phyloP scores from a whole-genome alignment of 139 green algal species.

The Tetradesmus lagerheimii region DNA sequence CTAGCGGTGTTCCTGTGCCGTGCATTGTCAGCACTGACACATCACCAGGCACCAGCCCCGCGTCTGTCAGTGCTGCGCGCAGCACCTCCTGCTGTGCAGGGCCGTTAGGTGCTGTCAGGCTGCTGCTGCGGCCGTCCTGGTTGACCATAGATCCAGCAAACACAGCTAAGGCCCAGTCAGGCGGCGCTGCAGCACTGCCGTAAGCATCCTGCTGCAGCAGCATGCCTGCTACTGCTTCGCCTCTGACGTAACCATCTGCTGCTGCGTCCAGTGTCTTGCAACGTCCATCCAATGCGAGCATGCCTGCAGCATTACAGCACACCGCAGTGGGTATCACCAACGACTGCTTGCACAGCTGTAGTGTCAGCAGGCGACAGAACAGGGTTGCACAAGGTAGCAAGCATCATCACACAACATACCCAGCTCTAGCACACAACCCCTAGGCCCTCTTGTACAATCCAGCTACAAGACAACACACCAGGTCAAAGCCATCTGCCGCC shows the following conservation, averaged over 20 bases:
- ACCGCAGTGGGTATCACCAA: slow-evolving; percentile 56
- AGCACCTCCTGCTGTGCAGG: slow-evolving; percentile 89
- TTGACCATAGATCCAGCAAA: slow-evolving; percentile 81
- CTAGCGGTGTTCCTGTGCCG: slow-evolving; percentile 74
- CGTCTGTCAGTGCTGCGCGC: slow-evolving; percentile 60
- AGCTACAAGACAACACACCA: background rate
- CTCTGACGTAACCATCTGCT: slow-evolving; percentile 87
- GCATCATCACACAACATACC: background rate
- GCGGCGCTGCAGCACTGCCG: background rate
- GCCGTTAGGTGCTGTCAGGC: slow-evolving; percentile 90
- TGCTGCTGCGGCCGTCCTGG: slow-evolving; percentile 91
- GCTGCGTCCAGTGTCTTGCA: slow-evolving; percentile 88
- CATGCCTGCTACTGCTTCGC: slow-evolving; percentile 70
- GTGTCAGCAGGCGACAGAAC: background rate
- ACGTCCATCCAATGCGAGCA: slow-evolving; percentile 82
- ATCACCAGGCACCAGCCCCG: slow-evolving; percentile 22
- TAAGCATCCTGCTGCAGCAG: slow-evolving; percentile 1
- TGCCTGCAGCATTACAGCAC: slow-evolving; percentile 58
- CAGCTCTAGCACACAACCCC: background rate
- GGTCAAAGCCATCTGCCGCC: background rate
- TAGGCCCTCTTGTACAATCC: too few relatives aligned
- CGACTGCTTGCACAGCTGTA: slow-evolving; percentile 43
- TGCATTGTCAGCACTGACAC: slow-evolving; percentile 82
- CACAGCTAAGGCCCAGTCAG: slow-evolving; percentile 39
- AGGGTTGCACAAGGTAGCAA: background rate